Evolutionary conservation across 2,329 filamentous ascomycete species (phyloP), one percentile per base, ranked within the genome.

Genomic region (Lomentospora prolificans): DNA sequence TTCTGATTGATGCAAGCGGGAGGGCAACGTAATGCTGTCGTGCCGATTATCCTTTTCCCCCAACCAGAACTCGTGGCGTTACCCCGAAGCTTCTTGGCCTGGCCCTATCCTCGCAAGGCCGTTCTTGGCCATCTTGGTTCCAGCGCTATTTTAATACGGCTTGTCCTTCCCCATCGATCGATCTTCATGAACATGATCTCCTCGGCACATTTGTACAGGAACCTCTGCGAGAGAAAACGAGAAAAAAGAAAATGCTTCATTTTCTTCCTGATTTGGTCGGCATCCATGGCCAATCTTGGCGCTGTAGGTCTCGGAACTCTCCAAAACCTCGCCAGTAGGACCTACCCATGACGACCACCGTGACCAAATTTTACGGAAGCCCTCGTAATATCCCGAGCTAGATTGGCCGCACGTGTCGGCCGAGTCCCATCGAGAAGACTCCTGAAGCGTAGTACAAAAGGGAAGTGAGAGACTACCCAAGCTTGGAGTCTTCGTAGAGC

Each of bases 31-130:
- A 54, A 54, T 48, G 33, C n/a, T 28, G 24, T 19, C 24, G 52
- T 54, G 52, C 52, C 52, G 52, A 33, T 54, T 54, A 46, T 22
- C 52, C 52, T 22, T 44, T 30, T 27, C 36, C 36, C 36, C 52
- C 39, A 54, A 39, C 52, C n/a, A 44, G 14, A 46, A 7, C n/a
- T 27, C 51, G 51, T 22, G 19, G 31, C 51, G 22, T 22, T 25
- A 19, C 19, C 17, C 31, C 31, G 27, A n/a, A 39, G 25, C 19
- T 36, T 53, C 30, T 36, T 27, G 36, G 52, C 36, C 36, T 41
- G 5, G 30, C 22, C n/a, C 52, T n/a, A 31, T 19, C 25, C n/a
- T 17, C 25, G 33, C 36, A 36, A 27, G n/a, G n/a, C 24, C 19
- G 19, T n/a, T n/a, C 9, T 31, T 27, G 27, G 52, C 33, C 36